Evolutionary conservation across 306 rosid genomes (phyloP), one percentile per base, ranked within the genome.

Genomic region (Notholithocarpus densiflorus): DNA sequence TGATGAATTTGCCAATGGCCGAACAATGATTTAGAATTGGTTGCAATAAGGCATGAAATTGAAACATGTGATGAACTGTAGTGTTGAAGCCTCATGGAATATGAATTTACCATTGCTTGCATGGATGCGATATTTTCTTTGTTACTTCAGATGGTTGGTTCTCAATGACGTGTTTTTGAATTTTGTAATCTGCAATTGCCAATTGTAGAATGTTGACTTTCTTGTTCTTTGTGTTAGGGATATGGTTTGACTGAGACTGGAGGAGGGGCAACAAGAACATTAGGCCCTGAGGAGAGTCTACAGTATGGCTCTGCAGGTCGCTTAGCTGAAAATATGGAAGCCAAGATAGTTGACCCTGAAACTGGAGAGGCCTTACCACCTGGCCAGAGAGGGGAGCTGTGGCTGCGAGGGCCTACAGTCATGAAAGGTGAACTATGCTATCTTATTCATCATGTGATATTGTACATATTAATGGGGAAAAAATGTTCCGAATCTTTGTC

Each of bases 191-290:
- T 37, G 45, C 45, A 8, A 40, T 40, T 40, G 45, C 45, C 12
- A 40, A 48, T 3, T 48, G 53, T 48, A 48, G 17, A 48, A 48
- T 48, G 53, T 48, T 48, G 53, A 34, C 1, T n/a, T 81, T 55
- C 57, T 60, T 60, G 29, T 18, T 73, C 62, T 54, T 48, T 73
- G n/a, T 43, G 2, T 1, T 68, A 95, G 98, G 98, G 98, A 48
- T 95, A 95, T 86, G 98, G 97, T 57, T 77, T 95, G 84, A 95
- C 98, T 43, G 98, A 95, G 77, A 87, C 86, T 65, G 72, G 84
- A 66, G 98, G 89, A 59, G 89, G 78, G 15, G 98, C 78, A 20
- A 31, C 94, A 9, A 86, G 91, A 73, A 81, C 76, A 82, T 1
- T 86, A 55, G 94, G 90, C 6, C 29, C 77, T n/a, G 98, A 91